phyloP scores from a whole-genome alignment of 352 stramenopile genomes.

The Pythium rishiriense region DNA sequence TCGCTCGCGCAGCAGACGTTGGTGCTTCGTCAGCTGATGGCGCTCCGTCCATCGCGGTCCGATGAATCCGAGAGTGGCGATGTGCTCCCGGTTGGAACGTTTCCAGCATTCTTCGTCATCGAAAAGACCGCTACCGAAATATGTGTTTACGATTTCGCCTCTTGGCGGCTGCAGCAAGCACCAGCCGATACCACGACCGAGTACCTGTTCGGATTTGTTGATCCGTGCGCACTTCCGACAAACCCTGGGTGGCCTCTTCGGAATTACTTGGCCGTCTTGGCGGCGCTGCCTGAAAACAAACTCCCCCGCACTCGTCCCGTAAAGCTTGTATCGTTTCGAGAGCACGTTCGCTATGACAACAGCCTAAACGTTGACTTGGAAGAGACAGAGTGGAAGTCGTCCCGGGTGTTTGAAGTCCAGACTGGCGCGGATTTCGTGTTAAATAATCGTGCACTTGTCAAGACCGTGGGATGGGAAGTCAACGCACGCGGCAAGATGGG shows the following conservation, averaged over 20 bases:
- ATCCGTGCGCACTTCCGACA: conserved; percentile 72
- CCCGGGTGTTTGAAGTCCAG: conserved; percentile 60
- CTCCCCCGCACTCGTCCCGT: conserved; percentile 35
- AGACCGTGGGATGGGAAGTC: conserved; percentile 69
- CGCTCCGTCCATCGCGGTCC: conserved; percentile 30
- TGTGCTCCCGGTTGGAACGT: conserved; percentile 22
- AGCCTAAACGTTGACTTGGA: conserved; percentile 26
- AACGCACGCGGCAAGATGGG: conserved; percentile 75
- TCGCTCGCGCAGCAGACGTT: conserved; percentile 39
- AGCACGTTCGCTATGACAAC: conserved; percentile 59
- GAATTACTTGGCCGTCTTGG: conserved; percentile 80
- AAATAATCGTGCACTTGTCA: conserved; percentile 20
- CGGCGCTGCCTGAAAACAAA: conserved; percentile 37
- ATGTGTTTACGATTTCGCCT: conserved; percentile 16
- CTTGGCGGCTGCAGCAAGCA: conserved; percentile 11
- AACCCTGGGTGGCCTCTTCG: conserved; percentile 89
- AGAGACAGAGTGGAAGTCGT: conserved; percentile 55
- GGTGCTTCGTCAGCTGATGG: conserved; percentile 42
- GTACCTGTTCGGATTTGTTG: conserved; percentile 85
- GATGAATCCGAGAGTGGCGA: conserved; percentile 7
- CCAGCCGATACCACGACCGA: conserved; percentile 14
- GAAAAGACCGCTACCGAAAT: conserved; percentile 31
- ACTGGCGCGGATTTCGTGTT: conserved; percentile 19
- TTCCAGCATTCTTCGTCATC: conserved; percentile 75
- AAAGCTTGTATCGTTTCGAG: conserved; percentile 69